Evolutionary conservation across 306 rosid genomes (phyloP).

Genomic region (Heteromeles arbutifolia): DNA sequence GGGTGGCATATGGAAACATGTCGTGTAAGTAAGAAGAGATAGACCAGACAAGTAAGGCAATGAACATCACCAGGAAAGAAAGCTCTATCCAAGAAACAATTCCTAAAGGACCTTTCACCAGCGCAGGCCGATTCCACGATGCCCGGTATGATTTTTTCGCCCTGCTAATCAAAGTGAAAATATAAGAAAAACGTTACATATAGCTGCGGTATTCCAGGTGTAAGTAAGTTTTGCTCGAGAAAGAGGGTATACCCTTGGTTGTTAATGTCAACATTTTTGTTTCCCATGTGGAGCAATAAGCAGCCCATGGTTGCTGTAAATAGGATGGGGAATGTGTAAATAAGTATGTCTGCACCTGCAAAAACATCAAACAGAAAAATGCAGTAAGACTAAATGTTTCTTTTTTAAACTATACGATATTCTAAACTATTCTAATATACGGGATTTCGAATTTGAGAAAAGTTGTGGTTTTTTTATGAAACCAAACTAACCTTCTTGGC

Average conservation of each 20-base stretch:
- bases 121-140: conserved; percentile 38
- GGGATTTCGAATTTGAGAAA: neutral
- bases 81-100: conserved; percentile 42
- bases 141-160: conserved; percentile 11
- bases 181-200: neutral
- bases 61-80: conserved; percentile 32
- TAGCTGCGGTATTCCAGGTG: no score
- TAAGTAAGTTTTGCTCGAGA: no score
- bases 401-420: no score
- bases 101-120: conserved; percentile 49
- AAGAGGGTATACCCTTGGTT: conserved; percentile 22
- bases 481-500: conserved; percentile 34
- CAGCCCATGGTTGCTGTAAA: conserved; percentile 37
- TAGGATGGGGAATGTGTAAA: conserved; percentile 41
- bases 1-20: conserved; percentile 25
- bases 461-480: neutral
- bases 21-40: conserved; percentile 31
- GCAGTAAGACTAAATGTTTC: neutral
- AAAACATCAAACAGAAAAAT: neutral
- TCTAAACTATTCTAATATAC: no score
- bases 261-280: conserved; percentile 7
- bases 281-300: conserved; percentile 32
- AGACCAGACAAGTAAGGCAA: conserved; percentile 47
- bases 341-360: conserved; percentile 34
- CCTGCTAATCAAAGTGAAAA: conserved; percentile 8